Base-by-base conservation (phyloP, 176 grass and related monocot species). In the Miscanthus lutarioriparius region DNA sequence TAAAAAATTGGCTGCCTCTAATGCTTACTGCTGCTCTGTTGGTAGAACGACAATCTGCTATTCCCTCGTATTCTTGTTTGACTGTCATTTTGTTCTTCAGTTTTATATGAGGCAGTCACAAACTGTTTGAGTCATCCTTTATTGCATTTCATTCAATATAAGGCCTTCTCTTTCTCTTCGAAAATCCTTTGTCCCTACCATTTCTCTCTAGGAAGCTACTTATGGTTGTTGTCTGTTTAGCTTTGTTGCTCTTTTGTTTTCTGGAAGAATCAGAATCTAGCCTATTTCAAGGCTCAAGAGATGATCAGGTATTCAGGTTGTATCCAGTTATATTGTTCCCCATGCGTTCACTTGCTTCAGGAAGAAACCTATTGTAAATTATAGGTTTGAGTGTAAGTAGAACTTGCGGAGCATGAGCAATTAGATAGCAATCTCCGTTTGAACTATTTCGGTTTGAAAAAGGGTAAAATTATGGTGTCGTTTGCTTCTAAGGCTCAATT, bases 91-190 rank as follows among this genome's bases (percentile, higher is more conserved):
- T 4, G 4, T 51, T 41, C 7, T 65, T 73, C 38, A 80, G 56
- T 84, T 79, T 80, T 88, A 59, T 72, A 56, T 45, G 75, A 74
- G 81, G 1, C 64, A 67, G 14, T 27, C 36, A 67, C 17, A 65
- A 32, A 17, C 70, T 44, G 53, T 38, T 64, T 28, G 62, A n/a
- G 71, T 54, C 64, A 70, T 84, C 27, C 38, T 73, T 73, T 79
- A n/a, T 62, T 44, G 43, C 51, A 88, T 67, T 53, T 53, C 6
- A 19, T 79, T 84, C 43, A 67, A 28, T 62, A 22, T 77, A 48
- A 64, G 10, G 3, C 48, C 49, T 36, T 45, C 13, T 41, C 17
- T 69, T 75, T 51, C 16, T 35, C 49, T 53, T 53, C 1, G 49
- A 53, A 51, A 53, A 70, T 84, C 38, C 38, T 73, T 73, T 86